Base-by-base conservation (phyloP, 2,329 filamentous ascomycete species). In the Fusarium tjaetaba region DNA sequence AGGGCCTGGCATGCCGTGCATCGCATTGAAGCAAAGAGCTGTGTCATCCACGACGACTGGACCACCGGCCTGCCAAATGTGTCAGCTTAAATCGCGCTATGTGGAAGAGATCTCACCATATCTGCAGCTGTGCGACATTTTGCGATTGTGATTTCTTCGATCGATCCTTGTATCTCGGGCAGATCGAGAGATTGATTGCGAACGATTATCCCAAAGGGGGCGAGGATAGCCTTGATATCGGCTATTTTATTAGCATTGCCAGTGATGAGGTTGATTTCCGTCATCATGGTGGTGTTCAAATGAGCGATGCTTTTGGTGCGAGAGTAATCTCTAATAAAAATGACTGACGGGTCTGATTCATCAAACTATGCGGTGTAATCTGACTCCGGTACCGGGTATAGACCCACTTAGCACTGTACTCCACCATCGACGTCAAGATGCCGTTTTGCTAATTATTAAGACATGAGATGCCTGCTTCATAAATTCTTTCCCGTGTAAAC, bases 1-100 rank as follows among this genome's bases (percentile, higher is more conserved):
- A 6, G 56, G 56, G 1, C 42, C 56, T 24, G 56, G 56, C 42
- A 59, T 28, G 8, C 56, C 42, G 11, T 24, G 11, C 24, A 59
- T 59, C 11, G 56, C 56, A 14, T 59, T 59, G 20, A 59, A 59
- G 56, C 56, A 59, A 13, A 59, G 43, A 7, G 56, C 56, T 28
- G 56, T 59, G 15, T 59, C 56, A 24, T 59, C 56, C 2, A 59
- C 34, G 24, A 59, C 42, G 22, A 59, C 56, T 6, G 32, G 56
- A 14, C 56, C 43, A 11, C 43, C 32, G 2, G 30, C 26, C 56
- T 59, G 15, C 2, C 5, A 2, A 4, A 16, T 11, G 5, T 5
- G 39, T 57, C 4, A 57, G 7, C 18, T 3, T 16, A 2, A 15
- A 18, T 20, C 16, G 3, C 7, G 2, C 11, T 9, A 13, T n/a